Evolutionary conservation across 2,329 filamentous ascomycete genomes (phyloP), one percentile per base, ranked within the genome.

Genomic region (Ceratocystiopsis brevicomis): DNA sequence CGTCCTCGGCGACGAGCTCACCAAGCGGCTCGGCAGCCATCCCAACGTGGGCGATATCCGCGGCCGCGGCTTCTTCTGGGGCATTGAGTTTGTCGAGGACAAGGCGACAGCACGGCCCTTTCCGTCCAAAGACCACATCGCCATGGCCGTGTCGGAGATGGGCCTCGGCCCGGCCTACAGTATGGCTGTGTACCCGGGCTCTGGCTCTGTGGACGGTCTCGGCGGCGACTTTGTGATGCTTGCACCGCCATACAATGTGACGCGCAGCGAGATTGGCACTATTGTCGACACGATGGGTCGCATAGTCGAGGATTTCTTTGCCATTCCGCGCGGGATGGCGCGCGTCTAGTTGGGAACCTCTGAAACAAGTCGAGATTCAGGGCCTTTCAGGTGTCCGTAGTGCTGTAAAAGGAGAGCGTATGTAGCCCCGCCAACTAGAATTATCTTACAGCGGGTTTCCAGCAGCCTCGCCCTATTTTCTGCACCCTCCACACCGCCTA

Each of bases 211-310:
- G 0, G 75, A 68, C 50, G 66, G 81, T 38, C 64, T 69, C 1
- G 54, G 55, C 1, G 80, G 81, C 11, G 81, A 87, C 52, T 78
- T 83, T 55, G 61, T 84, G 34, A 64, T 86, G 21, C 52, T 87
- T 12, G 71, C 78, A 1, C 81, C 81, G 6, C 68, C 81, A 1
- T 84, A 76, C 57, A 83, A 71, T 38, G 64, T 78, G 18, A 73
- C 67, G 1, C 58, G 59, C 38, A 62, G 62, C 9, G 73, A 80
- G 17, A 60, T 81, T 42, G 63, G 71, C 43, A 55, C 58, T 33
- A 69, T 81, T 40, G 73, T 73, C 2, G 59, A 66, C 16, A 63
- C 59, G 0, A 60, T 73, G 3, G 57, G 56, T 4, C 59, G 54
- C n/a, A 65, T 79, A 16, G 57, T 81, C 18, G 54, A 61, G 14